Evolutionary conservation across 768 basidiomycete species (phyloP).

Genomic region (Mycena albidolilacea): DNA sequence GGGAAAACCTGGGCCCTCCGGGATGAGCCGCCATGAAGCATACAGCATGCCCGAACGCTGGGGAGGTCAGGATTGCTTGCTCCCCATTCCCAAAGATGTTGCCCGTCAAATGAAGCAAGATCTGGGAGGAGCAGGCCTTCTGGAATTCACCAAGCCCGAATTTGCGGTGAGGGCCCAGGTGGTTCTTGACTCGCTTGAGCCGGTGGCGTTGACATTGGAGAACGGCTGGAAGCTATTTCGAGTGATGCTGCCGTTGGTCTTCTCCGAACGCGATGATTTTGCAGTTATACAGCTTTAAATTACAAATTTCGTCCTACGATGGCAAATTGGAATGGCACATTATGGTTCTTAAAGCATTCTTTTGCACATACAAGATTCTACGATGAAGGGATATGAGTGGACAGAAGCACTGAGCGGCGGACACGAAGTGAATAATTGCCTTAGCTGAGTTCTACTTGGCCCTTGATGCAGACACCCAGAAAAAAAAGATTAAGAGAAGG

Average conservation of each 20-base stretch:
- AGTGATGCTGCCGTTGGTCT: slow-evolving; percentile 35
- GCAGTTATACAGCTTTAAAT: too few relatives aligned
- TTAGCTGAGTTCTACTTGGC: too few relatives aligned
- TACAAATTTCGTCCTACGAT: too few relatives aligned
- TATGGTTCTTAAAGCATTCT: too few relatives aligned
- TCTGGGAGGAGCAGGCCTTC: slow-evolving; percentile 49
- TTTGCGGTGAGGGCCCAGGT: slow-evolving; percentile 42
- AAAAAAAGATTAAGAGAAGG: too few relatives aligned
- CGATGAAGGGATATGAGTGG: too few relatives aligned
- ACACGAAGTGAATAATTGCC: too few relatives aligned
- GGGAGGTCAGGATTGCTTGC: slow-evolving; percentile 48
- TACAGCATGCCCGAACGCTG: slow-evolving; percentile 44
- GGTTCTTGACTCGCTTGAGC: slow-evolving; percentile 40
- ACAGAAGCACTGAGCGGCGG: too few relatives aligned
- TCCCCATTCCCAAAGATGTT: slow-evolving; percentile 41
- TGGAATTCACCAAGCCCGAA: slow-evolving; percentile 49
- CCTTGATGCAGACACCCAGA: too few relatives aligned
- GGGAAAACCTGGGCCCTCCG: slow-evolving; percentile 52
- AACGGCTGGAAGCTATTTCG: slow-evolving; percentile 51
- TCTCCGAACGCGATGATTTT: slow-evolving; percentile 19
- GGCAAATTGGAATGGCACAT: too few relatives aligned
- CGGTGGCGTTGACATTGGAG: slow-evolving; percentile 36
- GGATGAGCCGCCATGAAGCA: slow-evolving; percentile 50
- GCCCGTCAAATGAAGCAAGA: slow-evolving; percentile 48
- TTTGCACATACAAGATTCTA: too few relatives aligned